Base-by-base conservation (phyloP, 2,329 filamentous ascomycete species). In the Helicocarpus griseus region DNA sequence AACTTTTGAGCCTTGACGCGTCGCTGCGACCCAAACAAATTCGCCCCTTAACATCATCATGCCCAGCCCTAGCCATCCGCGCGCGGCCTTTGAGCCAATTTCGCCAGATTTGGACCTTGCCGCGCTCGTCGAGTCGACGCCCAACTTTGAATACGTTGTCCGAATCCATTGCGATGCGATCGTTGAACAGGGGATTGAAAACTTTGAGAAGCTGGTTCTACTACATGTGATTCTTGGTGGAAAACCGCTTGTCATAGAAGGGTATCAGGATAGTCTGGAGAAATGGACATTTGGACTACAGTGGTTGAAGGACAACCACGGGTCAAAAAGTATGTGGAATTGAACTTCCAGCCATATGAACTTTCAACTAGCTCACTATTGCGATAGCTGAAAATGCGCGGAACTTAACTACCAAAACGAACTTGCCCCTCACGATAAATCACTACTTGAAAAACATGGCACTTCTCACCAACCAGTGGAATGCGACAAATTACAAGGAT, bases 391-490 rank as follows among this genome's bases (percentile, higher is more conserved):
- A 97, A 67, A 83, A 82, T 65, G 87, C 94, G 51, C 82, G 89
- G 58, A 89, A 96, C 63, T 81, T 97, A 46, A 80, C 78, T 8
- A 77, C 79, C 11, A 84, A 86, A 55, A 73, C 77, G 49, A 83
- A 91, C 61, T 81, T 95, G 8, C 86, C 85, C 1, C 86, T 97
- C 74, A 91, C 89, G 0, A 87, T 87, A 55, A 85, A 84, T 1
- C 91, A 97, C 66, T 98, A 98, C 68, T 73, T 98, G 31, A 85
- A 87, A 57, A 90, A 89, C 48, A 86, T 97, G 85, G 79, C 80
- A 38, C 81, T 86, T 58, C 80, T 97, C 29, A 83, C 90, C 0
- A 85, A 91, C 48, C 89, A 95, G 64, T 95, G 88, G 75, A 85
- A 77, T 7, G 73, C 80, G 0, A 77, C 76, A 44, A 91, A 87